Percentiles rank a stretch among this genome's conserved stretches.
These are phyloP conservation scores for Cyclostephanos tholiformis DNA, from an alignment of 108 stramenopile genomes.

Conservation along the genomic window DNA sequence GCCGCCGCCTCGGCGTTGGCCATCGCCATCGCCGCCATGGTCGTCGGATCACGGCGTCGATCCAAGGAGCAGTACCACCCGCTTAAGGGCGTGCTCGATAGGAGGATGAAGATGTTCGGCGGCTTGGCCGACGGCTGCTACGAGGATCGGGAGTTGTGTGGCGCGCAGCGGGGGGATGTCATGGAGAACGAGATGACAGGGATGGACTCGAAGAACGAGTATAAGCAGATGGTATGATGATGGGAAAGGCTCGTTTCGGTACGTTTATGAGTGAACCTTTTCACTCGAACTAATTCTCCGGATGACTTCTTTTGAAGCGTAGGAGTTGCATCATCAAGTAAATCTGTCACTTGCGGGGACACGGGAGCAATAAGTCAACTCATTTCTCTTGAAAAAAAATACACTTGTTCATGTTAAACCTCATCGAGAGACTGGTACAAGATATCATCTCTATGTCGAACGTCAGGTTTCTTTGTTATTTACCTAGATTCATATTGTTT, in stretches of 20 bases:
- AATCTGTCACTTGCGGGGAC: background rate
- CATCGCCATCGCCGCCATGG: constrained; percentile 35
- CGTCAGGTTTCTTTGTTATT: background rate
- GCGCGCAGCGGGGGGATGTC: constrained; percentile 14
- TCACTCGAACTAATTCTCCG: background rate
- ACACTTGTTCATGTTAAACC: background rate
- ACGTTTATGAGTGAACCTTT: background rate
- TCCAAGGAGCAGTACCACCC: constrained; percentile 39
- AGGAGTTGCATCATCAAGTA: too few relatives aligned
- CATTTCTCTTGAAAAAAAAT: background rate
- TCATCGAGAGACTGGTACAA: background rate
- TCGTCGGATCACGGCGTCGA: constrained; percentile 37
- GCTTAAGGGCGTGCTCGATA: constrained; percentile 35
- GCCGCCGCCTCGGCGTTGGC: constrained; percentile 38
- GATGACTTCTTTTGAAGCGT: background rate
- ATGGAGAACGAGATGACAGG: constrained; percentile 9
- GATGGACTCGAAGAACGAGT: constrained; percentile 6
- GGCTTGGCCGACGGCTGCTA: constrained; percentile 43
- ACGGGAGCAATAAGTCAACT: background rate
- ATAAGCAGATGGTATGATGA: constrained; percentile 30
- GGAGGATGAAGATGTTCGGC: constrained; percentile 45
- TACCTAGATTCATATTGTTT: background rate
- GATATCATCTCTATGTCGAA: background rate
- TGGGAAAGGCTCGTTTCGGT: background rate
- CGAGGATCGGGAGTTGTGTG: constrained; percentile 44